Evolutionary conservation across 805 yeast genomes (phyloP), one percentile per base, ranked within the genome.

Genomic region (Candida maesae): DNA sequence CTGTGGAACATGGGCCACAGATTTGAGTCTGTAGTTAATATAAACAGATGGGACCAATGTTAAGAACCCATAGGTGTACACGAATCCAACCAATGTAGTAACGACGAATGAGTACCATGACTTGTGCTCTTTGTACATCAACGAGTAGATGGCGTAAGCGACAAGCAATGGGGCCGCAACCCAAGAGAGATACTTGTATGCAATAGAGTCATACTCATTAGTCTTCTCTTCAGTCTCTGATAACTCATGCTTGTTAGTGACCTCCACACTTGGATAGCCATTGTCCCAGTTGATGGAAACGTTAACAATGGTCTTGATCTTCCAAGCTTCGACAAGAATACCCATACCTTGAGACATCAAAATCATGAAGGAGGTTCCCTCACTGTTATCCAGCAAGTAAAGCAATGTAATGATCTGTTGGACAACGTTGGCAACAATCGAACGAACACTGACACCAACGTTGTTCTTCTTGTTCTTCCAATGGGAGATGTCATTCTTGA

Each of bases 71-170:
- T 66, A 66, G 3, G 70, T 66, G 43, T 68, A 67, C 14, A 65
- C 71, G 18, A 64, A 62, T 0, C 69, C 71, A 25, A 66, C 71
- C 14, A 67, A 51, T 1, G 69, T 62, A 2, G 66, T 55, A 33
- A 67, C 59, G 18, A 64, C 53, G 44, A 67, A 67, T 6, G 70
- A 67, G 50, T 64, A 65, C 71, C 72, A 67, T 8, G 71, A 66
- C 46, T 65, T 66, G 47, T 65, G 62, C 14, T 65, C 65, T 38
- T 64, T 61, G 42, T 67, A 65, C 23, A 63, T 31, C 33, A 67
- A 45, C 3, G 70, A 61, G 47, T 65, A 67, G 6, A 52, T 52
- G 1, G 70, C 63, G 42, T 67, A 67, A 1, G 66, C 64, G 5
- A 51, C 37, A 6, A 67, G 42, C 21, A 67, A 46, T n/a, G 72